phyloP scores from a whole-genome alignment of 2,329 filamentous ascomycete species.

The Pezicula carpinea region DNA sequence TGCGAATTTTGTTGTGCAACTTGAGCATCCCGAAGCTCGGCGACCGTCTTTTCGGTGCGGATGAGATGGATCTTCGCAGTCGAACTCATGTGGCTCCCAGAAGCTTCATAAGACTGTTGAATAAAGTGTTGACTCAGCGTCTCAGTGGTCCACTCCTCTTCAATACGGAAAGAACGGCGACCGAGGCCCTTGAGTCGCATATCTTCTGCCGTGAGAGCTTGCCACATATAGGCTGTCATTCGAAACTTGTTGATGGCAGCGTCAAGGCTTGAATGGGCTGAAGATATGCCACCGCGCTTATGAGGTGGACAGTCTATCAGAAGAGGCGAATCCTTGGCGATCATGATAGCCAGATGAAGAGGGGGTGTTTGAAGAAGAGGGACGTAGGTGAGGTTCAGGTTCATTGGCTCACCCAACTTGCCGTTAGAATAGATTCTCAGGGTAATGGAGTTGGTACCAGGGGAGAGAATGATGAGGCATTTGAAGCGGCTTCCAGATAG shows the following conservation, averaged over 20 bases:
- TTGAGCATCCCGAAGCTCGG: conserved; percentile 60
- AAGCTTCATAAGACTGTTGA: background rate
- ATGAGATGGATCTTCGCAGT: conserved; percentile 65
- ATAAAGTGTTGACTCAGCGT: conserved; percentile 45
- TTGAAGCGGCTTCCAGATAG: conserved; percentile 65
- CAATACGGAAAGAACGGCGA: conserved; percentile 65
- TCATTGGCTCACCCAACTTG: conserved; percentile 40
- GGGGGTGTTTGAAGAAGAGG: conserved; percentile 52
- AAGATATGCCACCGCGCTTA: conserved; percentile 53
- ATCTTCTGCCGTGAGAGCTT: conserved; percentile 71
- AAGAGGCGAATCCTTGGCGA: conserved; percentile 64
- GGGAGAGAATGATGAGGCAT: conserved; percentile 58
- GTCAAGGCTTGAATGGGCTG: conserved; percentile 44
- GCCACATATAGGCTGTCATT: conserved; percentile 72
- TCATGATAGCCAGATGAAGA: conserved; percentile 65
- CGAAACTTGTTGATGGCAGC: conserved; percentile 66
- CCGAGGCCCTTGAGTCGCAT: conserved; percentile 67
- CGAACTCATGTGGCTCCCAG: conserved; percentile 6
- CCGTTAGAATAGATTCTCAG: conserved; percentile 60
- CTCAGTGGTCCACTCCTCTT: conserved; percentile 68
- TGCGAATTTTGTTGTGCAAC: conserved; percentile 58
- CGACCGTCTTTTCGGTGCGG: conserved; percentile 59
- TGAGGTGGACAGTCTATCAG: conserved; percentile 62
- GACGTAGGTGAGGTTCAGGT: conserved; percentile 45
- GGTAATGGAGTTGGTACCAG: conserved; percentile 59